These are phyloP conservation scores for Synchytrium microbalum DNA, from an alignment of 371 early-diverging fungal species.

Conservation along the genomic window DNA sequence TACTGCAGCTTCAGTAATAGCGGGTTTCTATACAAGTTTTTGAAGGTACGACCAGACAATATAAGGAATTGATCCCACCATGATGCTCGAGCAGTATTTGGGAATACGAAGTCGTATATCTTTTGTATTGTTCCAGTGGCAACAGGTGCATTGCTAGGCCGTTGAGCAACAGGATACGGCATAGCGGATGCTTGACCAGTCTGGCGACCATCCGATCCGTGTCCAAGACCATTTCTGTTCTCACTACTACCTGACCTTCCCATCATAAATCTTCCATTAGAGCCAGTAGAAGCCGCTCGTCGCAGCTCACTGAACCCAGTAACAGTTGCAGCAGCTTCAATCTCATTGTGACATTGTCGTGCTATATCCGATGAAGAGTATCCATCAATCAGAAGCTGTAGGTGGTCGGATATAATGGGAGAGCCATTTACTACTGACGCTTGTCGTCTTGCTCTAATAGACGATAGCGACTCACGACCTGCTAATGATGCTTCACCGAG, in stretches of 20 bases:
- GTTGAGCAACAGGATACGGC: background rate
- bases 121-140: background rate
- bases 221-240: background rate
- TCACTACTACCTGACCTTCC: too few species aligned
- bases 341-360: background rate
- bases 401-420: background rate
- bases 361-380: background rate
- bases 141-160: background rate
- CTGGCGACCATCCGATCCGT: too few species aligned
- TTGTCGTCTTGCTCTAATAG: background rate
- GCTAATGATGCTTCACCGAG: background rate
- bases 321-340: background rate
- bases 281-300: background rate
- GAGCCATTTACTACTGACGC: background rate
- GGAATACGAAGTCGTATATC: background rate
- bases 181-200: background rate
- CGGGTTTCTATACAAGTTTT: slow-evolving; percentile 81
- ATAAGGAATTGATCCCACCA: slow-evolving; percentile 71
- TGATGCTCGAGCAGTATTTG: slow-evolving; percentile 40
- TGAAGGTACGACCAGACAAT: slow-evolving; percentile 72
- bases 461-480: background rate
- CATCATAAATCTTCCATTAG: background rate
- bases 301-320: background rate
- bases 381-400: background rate
- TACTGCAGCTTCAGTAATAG: slow-evolving; percentile 78